These are phyloP conservation scores for Neurospora sp. DNA, from an alignment of 495 filamentous ascomycete species.

Conservation along the genomic window DNA sequence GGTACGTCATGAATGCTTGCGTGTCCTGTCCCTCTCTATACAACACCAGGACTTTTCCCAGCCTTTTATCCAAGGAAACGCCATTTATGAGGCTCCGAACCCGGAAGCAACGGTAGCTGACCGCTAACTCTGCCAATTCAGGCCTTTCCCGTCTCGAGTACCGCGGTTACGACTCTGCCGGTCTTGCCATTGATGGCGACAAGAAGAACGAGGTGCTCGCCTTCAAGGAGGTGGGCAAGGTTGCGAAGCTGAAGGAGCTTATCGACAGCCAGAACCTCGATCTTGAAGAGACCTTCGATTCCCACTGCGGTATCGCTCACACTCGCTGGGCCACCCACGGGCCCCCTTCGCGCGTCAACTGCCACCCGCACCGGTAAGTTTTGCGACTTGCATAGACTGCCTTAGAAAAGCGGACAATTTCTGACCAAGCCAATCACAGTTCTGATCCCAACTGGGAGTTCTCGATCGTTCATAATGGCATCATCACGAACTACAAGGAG, in stretches of 20 bases:
- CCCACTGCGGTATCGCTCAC: conserved; percentile 95
- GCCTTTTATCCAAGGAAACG: conserved; percentile 3
- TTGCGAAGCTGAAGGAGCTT: conserved; percentile 88
- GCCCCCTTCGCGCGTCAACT: conserved; percentile 84
- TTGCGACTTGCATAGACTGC: neutral
- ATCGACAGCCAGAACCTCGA: conserved; percentile 76
- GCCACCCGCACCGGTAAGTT: conserved; percentile 90
- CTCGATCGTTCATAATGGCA: conserved; percentile 96
- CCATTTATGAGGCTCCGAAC: conserved; percentile 6
- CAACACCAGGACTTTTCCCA: conserved; percentile 3
- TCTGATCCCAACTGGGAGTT: conserved; percentile 89
- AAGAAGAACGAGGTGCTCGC: conserved; percentile 97
- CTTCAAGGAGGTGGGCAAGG: conserved; percentile 99
- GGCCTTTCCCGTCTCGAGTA: conserved; percentile 85
- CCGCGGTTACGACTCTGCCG: conserved; percentile 94
- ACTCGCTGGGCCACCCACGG: conserved; percentile 98
- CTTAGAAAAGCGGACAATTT: neutral
- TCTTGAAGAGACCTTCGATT: conserved; percentile 86
- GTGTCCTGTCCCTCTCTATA: neutral
- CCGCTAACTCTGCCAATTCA: conserved; percentile 16
- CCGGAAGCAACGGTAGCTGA: conserved; percentile 9
- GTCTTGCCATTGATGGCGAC: conserved; percentile 91
- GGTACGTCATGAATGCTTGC: conserved; percentile 39
- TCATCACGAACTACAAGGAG: conserved; percentile 99
- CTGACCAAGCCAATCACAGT: conserved; percentile 16